Evolutionary conservation across 2,329 filamentous ascomycete genomes (phyloP), one percentile per base, ranked within the genome.

Genomic region (Sarocladium oryzae): DNA sequence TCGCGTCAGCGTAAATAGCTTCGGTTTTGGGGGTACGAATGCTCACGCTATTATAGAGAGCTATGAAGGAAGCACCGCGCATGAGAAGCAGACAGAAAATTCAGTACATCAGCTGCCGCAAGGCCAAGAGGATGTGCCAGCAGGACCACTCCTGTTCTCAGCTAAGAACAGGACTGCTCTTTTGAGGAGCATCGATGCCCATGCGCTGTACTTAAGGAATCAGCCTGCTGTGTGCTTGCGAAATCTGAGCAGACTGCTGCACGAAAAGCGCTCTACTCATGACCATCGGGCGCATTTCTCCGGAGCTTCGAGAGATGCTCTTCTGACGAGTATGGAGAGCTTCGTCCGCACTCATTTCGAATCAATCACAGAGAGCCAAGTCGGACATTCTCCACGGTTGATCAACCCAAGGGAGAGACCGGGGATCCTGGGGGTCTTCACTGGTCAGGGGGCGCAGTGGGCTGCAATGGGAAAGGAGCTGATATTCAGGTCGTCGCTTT

Each of bases 401-500:
- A 30, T 43, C 57, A 7, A 61, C 64, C 40, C 50, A 54, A 45
- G 52, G 52, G 13, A 55, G 2, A 64, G 57, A 6, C 51, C 73
- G 28, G 69, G 65, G 45, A 74, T 74, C 53, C 55, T 51, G 54
- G 50, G 37, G 37, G 43, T 72, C 11, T 74, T 74, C 52, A 68
- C 66, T 33, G 72, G 72, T 0, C 72, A 74, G 54, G 70, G 72
- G 2, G 60, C 70, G 1, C 70, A 73, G 49, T 72, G 67, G 64
- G 62, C 69, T 1, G 58, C 63, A 45, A 74, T 75, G 71, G 71
- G 71, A 10, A 58, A 59, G 21, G 66, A 69, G 56, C 61, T 72
- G 49, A 52, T 75, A 62, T 60, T 7, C 10, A 23, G 58, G 4
- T 69, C 75, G 36, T 62, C 71, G 1, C 59, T 61, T 16, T 79